phyloP scores from a whole-genome alignment of 2,329 filamentous ascomycete genomes.

The Hypoxylon sp. region DNA sequence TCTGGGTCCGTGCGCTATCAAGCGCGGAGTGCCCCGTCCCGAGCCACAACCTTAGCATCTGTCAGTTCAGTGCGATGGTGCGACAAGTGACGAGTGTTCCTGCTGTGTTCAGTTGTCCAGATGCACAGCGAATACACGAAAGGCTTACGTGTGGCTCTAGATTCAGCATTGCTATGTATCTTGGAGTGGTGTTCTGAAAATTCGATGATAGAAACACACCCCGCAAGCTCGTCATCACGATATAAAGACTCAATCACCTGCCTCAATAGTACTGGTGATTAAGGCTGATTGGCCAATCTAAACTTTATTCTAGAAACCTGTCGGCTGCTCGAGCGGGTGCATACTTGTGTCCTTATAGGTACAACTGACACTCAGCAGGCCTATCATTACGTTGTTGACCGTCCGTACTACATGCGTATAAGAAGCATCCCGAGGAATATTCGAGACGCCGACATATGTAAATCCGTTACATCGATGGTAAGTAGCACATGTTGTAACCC shows the following conservation, averaged over 20 bases:
- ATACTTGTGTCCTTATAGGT: slow-evolving; percentile 9
- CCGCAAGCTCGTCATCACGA: background rate
- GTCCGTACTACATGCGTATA: background rate
- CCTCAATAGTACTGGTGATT: slow-evolving; percentile 3
- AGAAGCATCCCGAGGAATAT: slow-evolving; percentile 1
- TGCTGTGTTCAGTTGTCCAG: background rate
- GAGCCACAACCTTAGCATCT: slow-evolving; percentile 7
- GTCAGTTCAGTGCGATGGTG: background rate
- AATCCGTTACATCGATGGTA: slow-evolving; percentile 15
- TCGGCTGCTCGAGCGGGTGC: slow-evolving; percentile 5
- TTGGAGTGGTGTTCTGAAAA: background rate
- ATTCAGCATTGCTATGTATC: background rate
- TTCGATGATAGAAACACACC: background rate
- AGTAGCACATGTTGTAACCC: slow-evolving; percentile 34
- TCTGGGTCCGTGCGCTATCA: slow-evolving; percentile 8
- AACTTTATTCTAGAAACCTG: slow-evolving; percentile 16
- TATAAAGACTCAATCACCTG: slow-evolving; percentile 1
- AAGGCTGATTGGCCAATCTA: slow-evolving; percentile 29
- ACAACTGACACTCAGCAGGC: background rate
- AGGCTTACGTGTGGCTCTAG: background rate
- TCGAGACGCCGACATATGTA: slow-evolving; percentile 9
- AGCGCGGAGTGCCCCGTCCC: slow-evolving; percentile 6
- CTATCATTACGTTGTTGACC: background rate
- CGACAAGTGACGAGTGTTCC: background rate
- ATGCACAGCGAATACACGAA: background rate